Evolutionary conservation across 352 stramenopile species (phyloP).

Genomic region (Phytopythium litorale): DNA sequence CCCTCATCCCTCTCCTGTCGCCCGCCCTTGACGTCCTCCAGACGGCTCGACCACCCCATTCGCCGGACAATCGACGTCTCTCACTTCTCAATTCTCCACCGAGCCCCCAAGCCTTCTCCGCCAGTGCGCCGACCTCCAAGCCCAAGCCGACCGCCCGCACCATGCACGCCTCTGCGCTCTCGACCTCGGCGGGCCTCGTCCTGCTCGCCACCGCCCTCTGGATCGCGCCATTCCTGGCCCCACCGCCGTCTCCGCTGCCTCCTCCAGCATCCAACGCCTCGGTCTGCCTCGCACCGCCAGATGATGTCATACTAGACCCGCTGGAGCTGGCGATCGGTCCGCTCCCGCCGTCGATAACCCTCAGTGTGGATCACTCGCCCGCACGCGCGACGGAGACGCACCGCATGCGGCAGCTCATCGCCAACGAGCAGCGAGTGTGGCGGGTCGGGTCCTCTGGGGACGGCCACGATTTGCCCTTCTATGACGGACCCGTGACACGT

Average conservation of each 20-base stretch:
- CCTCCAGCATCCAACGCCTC: not conserved
- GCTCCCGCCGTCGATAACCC: not conserved
- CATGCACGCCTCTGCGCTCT: too few species aligned
- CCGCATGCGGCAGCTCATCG: slow-evolving; percentile 18
- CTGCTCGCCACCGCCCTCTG: not conserved
- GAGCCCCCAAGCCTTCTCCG: not conserved
- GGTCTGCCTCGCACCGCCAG: not conserved
- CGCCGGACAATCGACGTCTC: too few species aligned
- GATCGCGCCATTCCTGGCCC: not conserved
- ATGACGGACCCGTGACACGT: slow-evolving; percentile 24
- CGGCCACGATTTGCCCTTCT: slow-evolving; percentile 12
- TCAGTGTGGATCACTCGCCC: slow-evolving; percentile 15
- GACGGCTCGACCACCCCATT: too few species aligned
- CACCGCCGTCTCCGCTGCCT: not conserved
- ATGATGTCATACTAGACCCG: not conserved
- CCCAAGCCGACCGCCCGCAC: not conserved
- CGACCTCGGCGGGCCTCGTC: not conserved
- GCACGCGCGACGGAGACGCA: slow-evolving; percentile 14
- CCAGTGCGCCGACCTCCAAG: too few species aligned
- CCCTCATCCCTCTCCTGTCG: not conserved
- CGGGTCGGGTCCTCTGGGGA: slow-evolving; percentile 5
- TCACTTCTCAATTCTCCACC: not conserved
- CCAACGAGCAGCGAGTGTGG: slow-evolving; percentile 25
- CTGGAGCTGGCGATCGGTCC: not conserved
- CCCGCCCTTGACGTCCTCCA: too few species aligned